Evolutionary conservation across 495 filamentous ascomycete species (phyloP).

Genomic region (Saxophila tyrrhenica): DNA sequence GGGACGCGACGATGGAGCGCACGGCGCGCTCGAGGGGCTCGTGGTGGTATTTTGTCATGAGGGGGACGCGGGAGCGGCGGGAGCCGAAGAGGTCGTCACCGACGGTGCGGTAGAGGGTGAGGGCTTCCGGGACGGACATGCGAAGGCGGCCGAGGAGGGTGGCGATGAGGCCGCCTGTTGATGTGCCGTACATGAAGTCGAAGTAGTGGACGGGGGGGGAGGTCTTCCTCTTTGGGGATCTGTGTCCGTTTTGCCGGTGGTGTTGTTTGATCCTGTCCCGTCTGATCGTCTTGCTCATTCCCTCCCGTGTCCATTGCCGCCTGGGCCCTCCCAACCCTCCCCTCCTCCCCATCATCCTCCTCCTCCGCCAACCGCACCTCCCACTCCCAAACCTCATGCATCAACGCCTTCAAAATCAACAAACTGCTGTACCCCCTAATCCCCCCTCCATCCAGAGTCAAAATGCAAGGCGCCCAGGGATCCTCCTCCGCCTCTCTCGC

Average conservation of each 20-base stretch:
- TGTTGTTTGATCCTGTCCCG: background rate
- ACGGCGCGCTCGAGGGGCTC: constrained; percentile 35
- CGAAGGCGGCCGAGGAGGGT: constrained; percentile 43
- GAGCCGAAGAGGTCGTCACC: constrained; percentile 37
- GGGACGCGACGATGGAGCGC: constrained; percentile 27
- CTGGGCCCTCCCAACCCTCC: background rate
- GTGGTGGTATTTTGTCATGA: constrained; percentile 35
- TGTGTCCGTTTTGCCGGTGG: background rate
- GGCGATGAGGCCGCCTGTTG: constrained; percentile 38
- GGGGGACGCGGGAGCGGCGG: constrained; percentile 25
- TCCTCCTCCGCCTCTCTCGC: constrained; percentile 19
- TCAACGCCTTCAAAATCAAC: constrained; percentile 30
- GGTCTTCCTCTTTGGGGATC: constrained; percentile 26
- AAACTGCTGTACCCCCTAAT: constrained; percentile 34
- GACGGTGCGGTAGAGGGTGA: constrained; percentile 37
- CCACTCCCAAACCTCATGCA: constrained; percentile 32
- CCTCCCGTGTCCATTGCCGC: background rate
- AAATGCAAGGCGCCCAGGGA: constrained; percentile 22
- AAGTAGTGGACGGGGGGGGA: constrained; percentile 40
- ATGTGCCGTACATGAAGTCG: constrained; percentile 38
- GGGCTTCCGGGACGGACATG: constrained; percentile 42
- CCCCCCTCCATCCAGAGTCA: constrained; percentile 30
- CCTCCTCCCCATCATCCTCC: background rate
- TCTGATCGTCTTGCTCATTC: background rate
- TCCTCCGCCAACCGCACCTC: constrained; percentile 27